phyloP scores from a whole-genome alignment of 352 stramenopile species.

The Globisporangium alternatum region DNA sequence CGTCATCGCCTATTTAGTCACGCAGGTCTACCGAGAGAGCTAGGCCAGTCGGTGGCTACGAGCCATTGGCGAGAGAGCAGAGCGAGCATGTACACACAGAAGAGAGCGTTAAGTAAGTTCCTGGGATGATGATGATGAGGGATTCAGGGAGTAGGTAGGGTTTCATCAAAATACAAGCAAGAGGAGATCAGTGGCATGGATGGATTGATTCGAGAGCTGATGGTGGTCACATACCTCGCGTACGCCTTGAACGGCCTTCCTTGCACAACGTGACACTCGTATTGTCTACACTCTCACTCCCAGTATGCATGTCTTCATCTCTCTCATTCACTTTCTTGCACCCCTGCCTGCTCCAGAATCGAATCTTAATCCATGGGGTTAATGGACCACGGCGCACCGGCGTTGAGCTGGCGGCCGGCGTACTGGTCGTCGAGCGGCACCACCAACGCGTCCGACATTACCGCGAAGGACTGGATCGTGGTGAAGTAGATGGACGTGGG shows the following conservation, averaged over 20 bases:
- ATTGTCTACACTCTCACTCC: background rate
- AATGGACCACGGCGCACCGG: conserved; percentile 14
- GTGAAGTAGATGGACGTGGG: conserved; percentile 26
- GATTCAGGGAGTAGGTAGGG: background rate
- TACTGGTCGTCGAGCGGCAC: conserved; percentile 31
- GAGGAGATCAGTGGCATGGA: background rate
- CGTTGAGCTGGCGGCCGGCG: conserved; percentile 18
- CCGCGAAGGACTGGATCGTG: conserved; percentile 24
- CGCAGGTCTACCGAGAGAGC: conserved; percentile 77
- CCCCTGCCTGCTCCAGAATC: background rate
- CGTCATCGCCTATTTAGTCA: conserved; percentile 87
- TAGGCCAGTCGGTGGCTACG: conserved; percentile 32
- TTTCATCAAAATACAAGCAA: background rate
- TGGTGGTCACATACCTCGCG: background rate
- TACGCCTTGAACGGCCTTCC: too few relatives aligned
- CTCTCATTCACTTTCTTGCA: background rate
- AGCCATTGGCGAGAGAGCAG: background rate
- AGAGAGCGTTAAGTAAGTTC: background rate
- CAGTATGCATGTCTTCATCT: too few relatives aligned
- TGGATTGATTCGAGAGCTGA: background rate
- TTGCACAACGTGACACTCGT: too few relatives aligned
- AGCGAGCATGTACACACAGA: background rate
- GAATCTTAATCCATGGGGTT: conserved; percentile 24
- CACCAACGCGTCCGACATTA: conserved; percentile 24
- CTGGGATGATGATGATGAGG: too few relatives aligned